phyloP scores from a whole-genome alignment of 2,329 filamentous ascomycete species.

The Chaetomium olivaceum region DNA sequence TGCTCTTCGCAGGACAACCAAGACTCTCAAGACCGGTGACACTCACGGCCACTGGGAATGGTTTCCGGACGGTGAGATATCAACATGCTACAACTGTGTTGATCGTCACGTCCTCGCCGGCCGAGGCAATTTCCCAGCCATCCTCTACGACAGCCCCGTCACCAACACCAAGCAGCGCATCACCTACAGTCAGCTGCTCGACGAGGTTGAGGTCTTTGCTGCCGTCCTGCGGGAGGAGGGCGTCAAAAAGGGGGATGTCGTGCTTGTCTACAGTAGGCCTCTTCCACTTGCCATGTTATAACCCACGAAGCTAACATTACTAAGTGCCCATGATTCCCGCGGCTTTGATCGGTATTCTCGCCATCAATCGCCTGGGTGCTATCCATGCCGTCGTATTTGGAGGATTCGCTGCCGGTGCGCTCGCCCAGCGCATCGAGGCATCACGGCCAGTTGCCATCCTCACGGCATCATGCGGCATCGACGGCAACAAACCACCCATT shows the following conservation, averaged over 20 bases:
- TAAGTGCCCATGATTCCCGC: constrained; percentile 94
- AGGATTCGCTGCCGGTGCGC: constrained; percentile 77
- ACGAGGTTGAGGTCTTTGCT: constrained; percentile 79
- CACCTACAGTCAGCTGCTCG: constrained; percentile 73
- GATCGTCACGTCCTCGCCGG: constrained; percentile 84
- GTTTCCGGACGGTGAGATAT: constrained; percentile 88
- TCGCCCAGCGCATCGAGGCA: constrained; percentile 87
- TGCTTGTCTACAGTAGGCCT: constrained; percentile 79
- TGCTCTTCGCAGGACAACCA: constrained; percentile 61
- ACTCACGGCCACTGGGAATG: constrained; percentile 79
- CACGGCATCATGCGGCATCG: constrained; percentile 90
- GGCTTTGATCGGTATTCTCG: constrained; percentile 82
- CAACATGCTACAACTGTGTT: constrained; percentile 87
- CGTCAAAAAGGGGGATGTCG: constrained; percentile 79
- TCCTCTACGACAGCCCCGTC: constrained; percentile 87
- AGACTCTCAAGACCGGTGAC: constrained; percentile 62
- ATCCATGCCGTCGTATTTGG: constrained; percentile 93
- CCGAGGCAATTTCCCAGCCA: constrained; percentile 70
- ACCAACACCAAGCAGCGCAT: constrained; percentile 69
- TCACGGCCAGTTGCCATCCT: constrained; percentile 74
- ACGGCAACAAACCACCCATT: constrained; percentile 77
- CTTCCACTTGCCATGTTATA: background rate
- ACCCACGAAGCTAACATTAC: background rate
- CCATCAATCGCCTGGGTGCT: constrained; percentile 77
- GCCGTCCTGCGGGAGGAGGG: constrained; percentile 81